These are phyloP conservation scores for Piper betle DNA, from an alignment of 164 flowering plant genomes.

Conservation along the genomic window DNA sequence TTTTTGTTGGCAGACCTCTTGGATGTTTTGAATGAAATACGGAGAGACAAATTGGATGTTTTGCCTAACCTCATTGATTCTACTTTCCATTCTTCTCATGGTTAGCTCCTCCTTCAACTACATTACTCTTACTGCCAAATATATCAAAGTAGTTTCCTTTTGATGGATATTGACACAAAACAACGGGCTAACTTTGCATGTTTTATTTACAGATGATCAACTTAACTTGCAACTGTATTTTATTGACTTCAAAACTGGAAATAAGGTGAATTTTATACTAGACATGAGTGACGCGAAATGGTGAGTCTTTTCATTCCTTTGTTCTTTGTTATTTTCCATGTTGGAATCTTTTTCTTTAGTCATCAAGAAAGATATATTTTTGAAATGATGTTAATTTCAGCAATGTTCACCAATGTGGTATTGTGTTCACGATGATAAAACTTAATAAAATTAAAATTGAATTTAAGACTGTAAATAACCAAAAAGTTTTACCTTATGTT, in stretches of 20 bases:
- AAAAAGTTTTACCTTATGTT: too few species aligned
- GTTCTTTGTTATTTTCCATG: background rate
- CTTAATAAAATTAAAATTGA: too few species aligned
- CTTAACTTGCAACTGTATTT: conserved; percentile 58
- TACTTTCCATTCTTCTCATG: conserved; percentile 37
- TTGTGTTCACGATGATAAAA: too few species aligned
- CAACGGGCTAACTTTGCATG: background rate
- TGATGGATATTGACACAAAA: background rate
- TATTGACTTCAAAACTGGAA: conserved; percentile 29
- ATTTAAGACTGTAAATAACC: too few species aligned
- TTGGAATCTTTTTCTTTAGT: background rate
- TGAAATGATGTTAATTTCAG: too few species aligned
- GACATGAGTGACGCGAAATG: conserved; percentile 53
- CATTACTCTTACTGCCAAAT: background rate
- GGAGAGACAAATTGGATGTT: conserved; percentile 29
- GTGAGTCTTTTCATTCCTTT: conserved; percentile 20
- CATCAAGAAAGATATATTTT: background rate
- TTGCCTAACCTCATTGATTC: conserved; percentile 30
- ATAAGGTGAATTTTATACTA: conserved; percentile 36
- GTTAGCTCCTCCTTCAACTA: conserved; percentile 20
- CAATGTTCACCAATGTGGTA: background rate
- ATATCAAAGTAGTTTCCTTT: background rate
- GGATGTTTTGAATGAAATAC: conserved; percentile 66
- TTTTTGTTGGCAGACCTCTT: conserved; percentile 50
- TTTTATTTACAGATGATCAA: conserved; percentile 36